Base-by-base conservation (phyloP, 1,284 basidiomycete species). In the Gastroboletus turbinatus region DNA sequence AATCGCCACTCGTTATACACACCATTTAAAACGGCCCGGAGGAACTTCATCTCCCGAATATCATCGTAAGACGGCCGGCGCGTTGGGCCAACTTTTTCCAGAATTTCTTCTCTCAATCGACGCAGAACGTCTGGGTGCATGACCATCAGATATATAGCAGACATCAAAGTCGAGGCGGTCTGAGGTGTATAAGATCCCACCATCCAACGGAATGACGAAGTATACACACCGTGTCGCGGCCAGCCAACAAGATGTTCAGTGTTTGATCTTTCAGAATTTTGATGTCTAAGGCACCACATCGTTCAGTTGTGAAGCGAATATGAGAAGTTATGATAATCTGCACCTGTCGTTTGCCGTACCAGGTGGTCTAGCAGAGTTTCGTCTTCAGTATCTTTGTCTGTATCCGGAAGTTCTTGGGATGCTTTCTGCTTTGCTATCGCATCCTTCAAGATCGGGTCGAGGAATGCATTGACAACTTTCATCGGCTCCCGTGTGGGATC, bases 1-100 rank as follows among this genome's bases (percentile, higher is more conserved):
- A 23, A 27, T 25, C 5, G 8, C 6, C 3, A 3, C 4, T 29
- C 13, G 2, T 48, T 32, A 23, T 29, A 60, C 74, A 13, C 48
- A 81, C 82, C 84, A 54, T 85, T 85, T 51, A 86, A 76, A 14
- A 86, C 78, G 3, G 84, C 83, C 17, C 83, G 71, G 4, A 85
- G 68, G 58, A 78, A 84, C 61, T 79, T 84, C 78, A 85, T 82
- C 3, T 78, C 76, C 27, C 75, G 74, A 54, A 86, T 72, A 56
- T 84, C 77, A 29, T 83, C 82, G 52, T 79, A 80, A 0, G 76
- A 77, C 2, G 84, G 83, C 16, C 75, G 66, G 4, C 73, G 68
- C 1, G 64, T 73, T 0, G 74, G 66, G 0, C 82, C 82, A n/a
- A 84, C 75, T 25, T 75, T 75, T 9, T 64, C 67, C 4, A 84